Evolutionary conservation across 2,329 filamentous ascomycete genomes (phyloP), one percentile per base, ranked within the genome.

Genomic region (Leptographium wingfieldii): DNA sequence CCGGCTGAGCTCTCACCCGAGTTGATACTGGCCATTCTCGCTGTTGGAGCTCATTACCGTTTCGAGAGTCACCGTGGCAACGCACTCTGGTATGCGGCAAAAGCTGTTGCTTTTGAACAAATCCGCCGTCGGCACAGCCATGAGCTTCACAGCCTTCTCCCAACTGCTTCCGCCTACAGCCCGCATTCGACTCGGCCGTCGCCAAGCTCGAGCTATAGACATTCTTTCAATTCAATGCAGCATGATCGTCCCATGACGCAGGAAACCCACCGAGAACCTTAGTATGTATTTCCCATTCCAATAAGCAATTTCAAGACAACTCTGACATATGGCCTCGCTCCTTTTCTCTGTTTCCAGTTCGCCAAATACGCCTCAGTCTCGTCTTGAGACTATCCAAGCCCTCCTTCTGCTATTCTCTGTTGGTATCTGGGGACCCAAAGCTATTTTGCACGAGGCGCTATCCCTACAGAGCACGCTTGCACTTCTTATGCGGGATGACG

Each of bases 1-100:
- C 79, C 84, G 0, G 79, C 80, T 9, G 80, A 83, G n/a, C 77
- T 83, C n/a, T 81, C 84, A 0, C 80, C 85, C 0, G 87, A 89
- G 68, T 73, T 90, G 4, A 73, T 88, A 5, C 72, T 90, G 33
- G 85, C 85, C 0, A 80, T 89, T 19, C 74, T 86, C 27, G 84
- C 86, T 0, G 80, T 88, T 2, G 84, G 84, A 14, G 84, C 84
- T 0, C 83, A 85, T 65, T 87, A 86, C 65, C 78, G 81, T 1
- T 84, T 84, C 58, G 82, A 85, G 65, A 80, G 74, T 59, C 79
- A 82, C 55, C 74, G 81, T 51, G 80, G 80, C 2, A 80, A 84
- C 66, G 80, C 79, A 2, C 69, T 85, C 5, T 85, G 81, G 81
- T 84, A 83, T 67, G 81, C 81, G 0, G 78, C 80, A 9, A 83